phyloP scores from a whole-genome alignment of 768 basidiomycete genomes.

The Lactarius quietus region DNA sequence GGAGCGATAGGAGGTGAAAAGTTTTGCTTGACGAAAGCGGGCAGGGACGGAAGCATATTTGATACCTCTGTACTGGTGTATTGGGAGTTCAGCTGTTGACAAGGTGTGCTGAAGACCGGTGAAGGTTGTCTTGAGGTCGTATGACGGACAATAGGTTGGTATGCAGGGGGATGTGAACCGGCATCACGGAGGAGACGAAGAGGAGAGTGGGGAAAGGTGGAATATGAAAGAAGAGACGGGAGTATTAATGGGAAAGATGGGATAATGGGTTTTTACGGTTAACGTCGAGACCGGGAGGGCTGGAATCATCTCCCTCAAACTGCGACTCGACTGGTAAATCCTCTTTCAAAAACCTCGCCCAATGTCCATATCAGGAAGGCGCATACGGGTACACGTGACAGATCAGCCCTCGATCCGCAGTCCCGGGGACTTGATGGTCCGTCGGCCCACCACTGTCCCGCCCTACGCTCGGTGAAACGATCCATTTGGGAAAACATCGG shows the following conservation, averaged over 20 bases:
- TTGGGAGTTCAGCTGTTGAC: constrained; percentile 50
- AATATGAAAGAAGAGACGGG: not conserved
- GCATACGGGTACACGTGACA: constrained; percentile 2
- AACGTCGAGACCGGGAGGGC: not conserved
- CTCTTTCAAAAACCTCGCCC: not conserved
- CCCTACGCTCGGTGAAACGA: not conserved
- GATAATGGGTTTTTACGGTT: not conserved
- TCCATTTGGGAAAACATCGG: not conserved
- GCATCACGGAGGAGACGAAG: constrained; percentile 7
- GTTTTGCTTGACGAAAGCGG: constrained; percentile 70
- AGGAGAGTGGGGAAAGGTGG: not conserved
- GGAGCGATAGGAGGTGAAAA: constrained; percentile 54
- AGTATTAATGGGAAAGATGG: not conserved
- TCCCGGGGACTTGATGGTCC: not conserved
- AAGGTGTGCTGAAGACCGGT: constrained; percentile 57
- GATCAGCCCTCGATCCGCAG: not conserved
- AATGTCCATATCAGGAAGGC: constrained; percentile 13
- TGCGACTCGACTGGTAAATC: not conserved
- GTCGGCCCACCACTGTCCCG: no score
- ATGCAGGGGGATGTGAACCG: constrained; percentile 16
- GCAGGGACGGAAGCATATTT: constrained; percentile 72
- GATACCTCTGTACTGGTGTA: constrained; percentile 75
- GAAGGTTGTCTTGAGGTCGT: constrained; percentile 59
- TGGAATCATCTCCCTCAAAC: not conserved
- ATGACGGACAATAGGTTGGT: constrained; percentile 45